Base-by-base conservation (phyloP, 768 basidiomycete species). In the Psilocybe sp. region DNA sequence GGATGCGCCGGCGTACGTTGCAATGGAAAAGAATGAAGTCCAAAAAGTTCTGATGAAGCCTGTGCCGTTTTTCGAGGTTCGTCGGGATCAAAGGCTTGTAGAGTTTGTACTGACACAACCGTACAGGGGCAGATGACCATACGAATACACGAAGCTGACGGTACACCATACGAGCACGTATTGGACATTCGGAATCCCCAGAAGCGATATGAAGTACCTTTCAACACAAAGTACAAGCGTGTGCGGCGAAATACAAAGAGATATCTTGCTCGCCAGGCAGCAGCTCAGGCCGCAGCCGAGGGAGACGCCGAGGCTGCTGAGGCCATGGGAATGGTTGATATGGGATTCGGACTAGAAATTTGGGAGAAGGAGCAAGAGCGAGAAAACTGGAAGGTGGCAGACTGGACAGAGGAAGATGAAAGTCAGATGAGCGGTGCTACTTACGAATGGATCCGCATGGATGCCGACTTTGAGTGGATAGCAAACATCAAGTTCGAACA, bases 381-480 rank as follows among this genome's bases (percentile, higher is more conserved):
- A 40, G 89, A 92, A 65, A 87, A 87, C 53, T 98, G 96, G 97
- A 90, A 89, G 65, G 95, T 98, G 3, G 89, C 89, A 5, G 95
- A 98, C 65, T 98, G 97, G 97, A 91, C 89, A 4, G 95, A 97
- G 60, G 93, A 97, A 57, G 94, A 98, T 52, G 95, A 97, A 62
- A 84, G 87, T 52, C 76, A 79, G 38, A 96, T 98, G 92, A 85
- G 88, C 35, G 91, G 91, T 14, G 95, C 96, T 54, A 96, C 93
- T 3, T 99, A 98, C 68, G 97, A 99, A 69, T 99, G 96, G 96
- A 98, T 99, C 51, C 77, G 97, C 54, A 91, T 98, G 79, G 97
- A 99, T 63, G 94, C 97, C 13, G 97, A 99, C 64, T 95, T 97
- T 66, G 97, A 99, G 70, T 99, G 97, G 97, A 89, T 98, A 47